phyloP scores from a whole-genome alignment of 805 yeast genomes.

The Isabelozyma heimii region DNA sequence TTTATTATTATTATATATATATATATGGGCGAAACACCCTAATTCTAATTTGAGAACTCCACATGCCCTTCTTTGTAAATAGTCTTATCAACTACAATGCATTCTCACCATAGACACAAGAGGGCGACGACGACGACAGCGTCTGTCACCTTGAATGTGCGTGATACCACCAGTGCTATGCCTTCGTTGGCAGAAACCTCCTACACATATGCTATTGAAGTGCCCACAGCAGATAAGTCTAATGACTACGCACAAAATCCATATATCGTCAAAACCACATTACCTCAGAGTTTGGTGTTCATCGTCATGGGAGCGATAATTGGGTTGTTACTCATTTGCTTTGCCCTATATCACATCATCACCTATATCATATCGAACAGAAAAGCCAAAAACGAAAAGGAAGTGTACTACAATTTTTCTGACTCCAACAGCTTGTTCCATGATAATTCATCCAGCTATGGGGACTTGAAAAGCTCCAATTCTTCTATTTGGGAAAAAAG shows the following conservation, averaged over 20 bases:
- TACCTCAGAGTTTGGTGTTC: conserved; percentile 40
- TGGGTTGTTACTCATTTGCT: conserved; percentile 13
- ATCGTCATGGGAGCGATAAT: conserved; percentile 40
- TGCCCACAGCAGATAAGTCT: conserved; percentile 14
- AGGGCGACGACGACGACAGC: neutral
- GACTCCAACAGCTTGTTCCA: neutral
- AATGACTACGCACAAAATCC: conserved; percentile 22
- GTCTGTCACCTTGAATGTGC: neutral
- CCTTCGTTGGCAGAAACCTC: neutral
- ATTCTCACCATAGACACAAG: neutral
- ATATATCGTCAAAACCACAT: conserved; percentile 18
- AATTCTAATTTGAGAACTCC: neutral
- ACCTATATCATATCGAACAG: conserved; percentile 18
- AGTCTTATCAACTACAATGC: neutral
- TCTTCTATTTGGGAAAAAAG: conserved; percentile 22
- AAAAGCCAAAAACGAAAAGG: conserved; percentile 30
- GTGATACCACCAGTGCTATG: neutral
- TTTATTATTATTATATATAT: no score
- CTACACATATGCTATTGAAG: conserved; percentile 8
- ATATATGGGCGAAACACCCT: neutral
- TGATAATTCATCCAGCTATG: neutral
- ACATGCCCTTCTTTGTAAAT: neutral
- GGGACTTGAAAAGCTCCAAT: conserved; percentile 8
- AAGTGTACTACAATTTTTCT: conserved; percentile 20
- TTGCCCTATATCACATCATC: conserved; percentile 17